Evolutionary conservation across 371 early-diverging fungal genomes (phyloP).

Genomic region (Apophysomyces ossiformis): DNA sequence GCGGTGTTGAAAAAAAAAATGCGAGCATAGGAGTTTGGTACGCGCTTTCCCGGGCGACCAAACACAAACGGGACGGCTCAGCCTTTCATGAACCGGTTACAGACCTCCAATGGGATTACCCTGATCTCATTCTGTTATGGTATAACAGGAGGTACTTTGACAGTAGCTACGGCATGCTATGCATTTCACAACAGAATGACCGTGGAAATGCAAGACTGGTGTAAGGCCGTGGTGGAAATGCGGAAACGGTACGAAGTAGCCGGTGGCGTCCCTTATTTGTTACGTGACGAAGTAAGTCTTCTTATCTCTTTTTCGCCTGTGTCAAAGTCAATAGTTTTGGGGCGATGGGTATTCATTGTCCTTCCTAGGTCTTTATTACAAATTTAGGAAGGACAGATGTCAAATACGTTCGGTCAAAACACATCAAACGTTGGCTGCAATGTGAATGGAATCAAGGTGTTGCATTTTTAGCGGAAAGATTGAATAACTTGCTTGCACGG

Average conservation of each 20-base stretch:
- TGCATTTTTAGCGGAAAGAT: slow-evolving; percentile 2
- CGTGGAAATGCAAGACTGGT: slow-evolving; percentile 14
- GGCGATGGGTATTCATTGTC: not conserved
- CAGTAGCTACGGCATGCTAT: slow-evolving; percentile 12
- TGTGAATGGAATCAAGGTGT: slow-evolving; percentile 20
- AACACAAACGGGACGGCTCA: not conserved
- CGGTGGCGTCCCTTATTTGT: slow-evolving; percentile 26
- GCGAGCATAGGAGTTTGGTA: too few relatives aligned
- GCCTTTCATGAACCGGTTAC: not conserved
- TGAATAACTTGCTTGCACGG: slow-evolving; percentile 13
- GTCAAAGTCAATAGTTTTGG: not conserved
- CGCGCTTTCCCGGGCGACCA: too few relatives aligned
- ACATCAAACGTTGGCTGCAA: slow-evolving; percentile 16
- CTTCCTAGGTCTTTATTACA: slow-evolving; percentile 14
- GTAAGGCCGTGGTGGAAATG: slow-evolving; percentile 18
- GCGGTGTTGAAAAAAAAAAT: too few relatives aligned
- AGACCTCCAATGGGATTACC: slow-evolving; percentile 4
- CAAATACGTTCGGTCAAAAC: slow-evolving; percentile 7
- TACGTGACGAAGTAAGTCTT: slow-evolving; percentile 21
- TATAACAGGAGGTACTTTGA: slow-evolving; percentile 15
- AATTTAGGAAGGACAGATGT: slow-evolving; percentile 10
- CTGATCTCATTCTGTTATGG: slow-evolving; percentile 22
- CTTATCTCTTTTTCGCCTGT: too few relatives aligned
- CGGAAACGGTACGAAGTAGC: slow-evolving; percentile 21
- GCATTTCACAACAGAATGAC: slow-evolving; percentile 13